phyloP scores from a whole-genome alignment of 192 early-diverging fungal genomes.

The Radiomyces spectabilis region DNA sequence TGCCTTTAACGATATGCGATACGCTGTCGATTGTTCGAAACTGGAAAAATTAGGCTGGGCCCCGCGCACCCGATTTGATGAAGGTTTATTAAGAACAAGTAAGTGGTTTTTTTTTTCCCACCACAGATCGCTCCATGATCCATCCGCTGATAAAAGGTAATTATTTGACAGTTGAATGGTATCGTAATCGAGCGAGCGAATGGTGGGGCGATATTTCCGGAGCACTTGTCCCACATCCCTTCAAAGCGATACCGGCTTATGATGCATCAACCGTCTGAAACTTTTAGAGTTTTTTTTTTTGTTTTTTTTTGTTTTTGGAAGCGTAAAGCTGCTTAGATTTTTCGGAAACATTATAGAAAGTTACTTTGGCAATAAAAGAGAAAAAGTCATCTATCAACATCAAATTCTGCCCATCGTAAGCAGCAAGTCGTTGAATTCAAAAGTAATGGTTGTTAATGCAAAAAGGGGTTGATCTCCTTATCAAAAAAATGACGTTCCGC shows the following conservation, averaged over 20 bases:
- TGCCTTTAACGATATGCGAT: conserved; percentile 69
- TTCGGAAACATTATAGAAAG: too few relatives aligned
- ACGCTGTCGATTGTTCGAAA: conserved; percentile 66
- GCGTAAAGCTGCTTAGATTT: neutral
- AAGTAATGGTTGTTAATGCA: too few relatives aligned
- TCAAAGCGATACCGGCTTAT: conserved; percentile 24
- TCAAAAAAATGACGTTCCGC: too few relatives aligned
- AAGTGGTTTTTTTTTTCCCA: conserved; percentile 10
- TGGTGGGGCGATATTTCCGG: conserved; percentile 60
- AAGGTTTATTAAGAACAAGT: conserved; percentile 63
- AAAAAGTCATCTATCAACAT: neutral
- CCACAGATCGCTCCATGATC: neutral
- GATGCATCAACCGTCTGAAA: neutral
- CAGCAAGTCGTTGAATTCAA: neutral
- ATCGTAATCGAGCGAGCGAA: conserved; percentile 30
- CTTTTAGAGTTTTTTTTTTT: neutral
- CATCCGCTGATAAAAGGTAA: too few relatives aligned
- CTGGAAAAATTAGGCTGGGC: conserved; percentile 64
- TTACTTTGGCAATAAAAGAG: too few relatives aligned
- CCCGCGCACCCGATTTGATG: conserved; percentile 50
- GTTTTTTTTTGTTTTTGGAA: conserved; percentile 2
- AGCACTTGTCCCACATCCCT: conserved; percentile 49
- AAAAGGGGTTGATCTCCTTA: too few relatives aligned
- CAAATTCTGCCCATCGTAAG: neutral
- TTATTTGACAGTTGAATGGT: conserved; percentile 58